Evolutionary conservation across 1,284 basidiomycete species (phyloP).

Genomic region (Puccinia hordei): DNA sequence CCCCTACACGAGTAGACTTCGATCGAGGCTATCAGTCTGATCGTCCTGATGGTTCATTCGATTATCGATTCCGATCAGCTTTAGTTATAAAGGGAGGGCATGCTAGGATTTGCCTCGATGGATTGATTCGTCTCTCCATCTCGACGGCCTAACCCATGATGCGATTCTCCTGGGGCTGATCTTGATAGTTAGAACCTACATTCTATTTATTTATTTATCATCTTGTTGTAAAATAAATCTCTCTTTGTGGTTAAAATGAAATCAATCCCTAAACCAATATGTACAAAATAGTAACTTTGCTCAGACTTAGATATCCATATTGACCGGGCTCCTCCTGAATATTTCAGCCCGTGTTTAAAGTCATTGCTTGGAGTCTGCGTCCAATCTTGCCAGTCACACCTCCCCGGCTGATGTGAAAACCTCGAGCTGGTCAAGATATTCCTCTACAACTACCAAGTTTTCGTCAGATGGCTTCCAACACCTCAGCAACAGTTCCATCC

Average conservation of each 20-base stretch:
- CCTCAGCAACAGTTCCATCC: neutral
- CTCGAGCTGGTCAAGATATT: too few species aligned
- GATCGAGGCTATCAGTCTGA: neutral
- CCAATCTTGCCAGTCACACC: too few species aligned
- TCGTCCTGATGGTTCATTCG: slow-evolving; percentile 32
- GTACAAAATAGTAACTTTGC: too few species aligned
- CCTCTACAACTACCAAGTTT: too few species aligned
- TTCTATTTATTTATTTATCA: neutral
- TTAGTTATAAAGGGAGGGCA: neutral
- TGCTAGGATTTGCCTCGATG: slow-evolving; percentile 33
- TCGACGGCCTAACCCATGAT: slow-evolving; percentile 31
- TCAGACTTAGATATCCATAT: too few species aligned
- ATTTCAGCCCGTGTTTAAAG: too few species aligned
- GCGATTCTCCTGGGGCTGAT: slow-evolving; percentile 24
- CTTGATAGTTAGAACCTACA: slow-evolving; percentile 26
- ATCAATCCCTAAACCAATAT: too few species aligned
- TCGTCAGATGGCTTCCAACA: neutral
- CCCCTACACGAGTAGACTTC: slow-evolving; percentile 38
- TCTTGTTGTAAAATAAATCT: too few species aligned
- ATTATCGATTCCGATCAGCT: slow-evolving; percentile 19
- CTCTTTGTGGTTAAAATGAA: neutral
- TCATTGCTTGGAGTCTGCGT: too few species aligned
- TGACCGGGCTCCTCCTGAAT: too few species aligned
- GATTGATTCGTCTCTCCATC: slow-evolving; percentile 9
- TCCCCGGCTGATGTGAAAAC: too few species aligned